Evolutionary conservation across 805 yeast species (phyloP).

Genomic region (Yamadazyma paraphyllophila): DNA sequence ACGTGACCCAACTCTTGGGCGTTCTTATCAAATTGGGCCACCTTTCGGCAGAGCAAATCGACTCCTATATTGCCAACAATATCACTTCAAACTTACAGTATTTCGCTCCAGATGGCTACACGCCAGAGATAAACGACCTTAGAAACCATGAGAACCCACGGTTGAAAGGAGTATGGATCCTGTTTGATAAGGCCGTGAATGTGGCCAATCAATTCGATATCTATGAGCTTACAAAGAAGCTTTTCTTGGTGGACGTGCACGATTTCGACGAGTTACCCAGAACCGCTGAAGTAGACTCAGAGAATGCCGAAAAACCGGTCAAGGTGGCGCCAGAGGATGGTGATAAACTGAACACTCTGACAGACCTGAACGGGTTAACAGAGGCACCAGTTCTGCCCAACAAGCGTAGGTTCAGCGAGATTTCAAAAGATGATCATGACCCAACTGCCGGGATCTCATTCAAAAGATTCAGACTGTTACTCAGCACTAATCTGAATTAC

Average conservation of each 20-base stretch:
- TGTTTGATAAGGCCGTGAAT: constrained; percentile 42
- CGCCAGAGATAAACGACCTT: constrained; percentile 27
- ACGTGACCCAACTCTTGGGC: constrained; percentile 36
- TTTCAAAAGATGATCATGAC: neutral
- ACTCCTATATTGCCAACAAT: constrained; percentile 32
- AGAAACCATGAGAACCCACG: constrained; percentile 24
- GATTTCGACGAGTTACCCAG: constrained; percentile 39
- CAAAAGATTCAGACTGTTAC: constrained; percentile 2
- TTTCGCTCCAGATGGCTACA: constrained; percentile 17
- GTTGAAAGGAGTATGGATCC: constrained; percentile 41
- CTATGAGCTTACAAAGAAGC: constrained; percentile 33
- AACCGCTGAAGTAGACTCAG: constrained; percentile 14
- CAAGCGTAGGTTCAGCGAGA: constrained; percentile 17
- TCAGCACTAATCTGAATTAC: constrained; percentile 25
- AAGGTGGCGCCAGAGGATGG: constrained; percentile 5
- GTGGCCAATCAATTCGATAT: constrained; percentile 40
- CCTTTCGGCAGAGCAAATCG: constrained; percentile 25
- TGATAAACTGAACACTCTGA: constrained; percentile 13
- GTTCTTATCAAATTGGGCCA: constrained; percentile 29
- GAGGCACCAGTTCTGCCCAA: constrained; percentile 19
- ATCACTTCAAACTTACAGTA: constrained; percentile 32
- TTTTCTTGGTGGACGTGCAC: constrained; percentile 45
- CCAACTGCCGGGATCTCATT: neutral
- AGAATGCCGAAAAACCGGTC: neutral
- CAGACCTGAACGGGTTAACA: neutral